These are phyloP conservation scores for Cornus controversa DNA, from an alignment of 148 eudicot species.

Conservation along the genomic window DNA sequence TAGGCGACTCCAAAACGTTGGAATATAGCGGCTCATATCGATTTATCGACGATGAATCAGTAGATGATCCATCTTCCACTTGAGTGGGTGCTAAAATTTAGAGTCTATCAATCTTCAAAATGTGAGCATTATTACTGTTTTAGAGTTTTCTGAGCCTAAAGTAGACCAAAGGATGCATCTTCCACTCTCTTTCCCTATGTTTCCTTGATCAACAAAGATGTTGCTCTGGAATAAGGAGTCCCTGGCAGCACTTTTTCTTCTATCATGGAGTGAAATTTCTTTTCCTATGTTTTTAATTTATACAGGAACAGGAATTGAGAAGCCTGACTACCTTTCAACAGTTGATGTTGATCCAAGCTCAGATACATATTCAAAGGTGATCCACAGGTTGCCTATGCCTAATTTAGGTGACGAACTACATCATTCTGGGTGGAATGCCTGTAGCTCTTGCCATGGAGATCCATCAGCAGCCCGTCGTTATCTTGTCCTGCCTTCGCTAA, in stretches of 20 bases:
- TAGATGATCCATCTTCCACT: neutral
- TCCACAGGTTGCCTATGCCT: slow-evolving; percentile 87
- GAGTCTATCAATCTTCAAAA: neutral
- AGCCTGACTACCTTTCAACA: slow-evolving; percentile 90
- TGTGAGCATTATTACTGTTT: neutral
- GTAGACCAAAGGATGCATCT: too few relatives aligned
- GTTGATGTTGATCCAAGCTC: slow-evolving; percentile 89
- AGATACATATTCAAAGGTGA: slow-evolving; percentile 69
- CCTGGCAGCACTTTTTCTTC: neutral
- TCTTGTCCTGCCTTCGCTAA: slow-evolving; percentile 83
- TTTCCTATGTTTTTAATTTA: neutral
- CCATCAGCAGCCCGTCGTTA: slow-evolving; percentile 70
- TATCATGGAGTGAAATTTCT: neutral
- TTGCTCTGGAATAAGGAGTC: neutral
- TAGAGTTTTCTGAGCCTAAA: too few relatives aligned
- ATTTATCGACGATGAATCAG: neutral
- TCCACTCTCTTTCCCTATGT: too few relatives aligned
- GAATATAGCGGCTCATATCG: neutral
- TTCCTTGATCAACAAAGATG: too few relatives aligned
- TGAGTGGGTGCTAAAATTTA: neutral
- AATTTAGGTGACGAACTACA: slow-evolving; percentile 85
- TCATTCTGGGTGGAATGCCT: slow-evolving; percentile 98
- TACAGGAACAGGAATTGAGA: slow-evolving; percentile 82
- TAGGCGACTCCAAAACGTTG: neutral
- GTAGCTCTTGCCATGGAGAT: slow-evolving; percentile 97